A percentile compares a stretch with the other conserved stretches of the same genome.
Evolutionary conservation across 1,139 yeast genomes (phyloP).

Genomic region (Diutina neorugosa): DNA sequence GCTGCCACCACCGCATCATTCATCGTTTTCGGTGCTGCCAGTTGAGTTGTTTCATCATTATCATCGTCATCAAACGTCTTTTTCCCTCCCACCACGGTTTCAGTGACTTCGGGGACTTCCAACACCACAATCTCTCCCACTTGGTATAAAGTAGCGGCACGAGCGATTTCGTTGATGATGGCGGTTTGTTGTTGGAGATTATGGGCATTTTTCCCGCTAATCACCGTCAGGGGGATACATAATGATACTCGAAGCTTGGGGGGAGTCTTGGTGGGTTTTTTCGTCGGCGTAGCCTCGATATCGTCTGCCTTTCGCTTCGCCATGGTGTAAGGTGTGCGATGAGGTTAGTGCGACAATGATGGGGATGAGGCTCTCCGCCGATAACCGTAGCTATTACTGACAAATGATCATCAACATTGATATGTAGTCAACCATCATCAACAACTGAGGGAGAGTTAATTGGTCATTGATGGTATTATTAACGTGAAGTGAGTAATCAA

Average conservation of each 20-base stretch:
- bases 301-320: constrained; percentile 18
- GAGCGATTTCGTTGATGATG: constrained; percentile 67
- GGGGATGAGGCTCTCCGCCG: background rate
- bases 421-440: too few species aligned
- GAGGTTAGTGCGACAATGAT: background rate
- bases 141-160: constrained; percentile 54
- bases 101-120: constrained; percentile 16
- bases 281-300: constrained; percentile 14
- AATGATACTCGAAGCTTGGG: constrained; percentile 21
- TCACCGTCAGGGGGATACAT: constrained; percentile 56
- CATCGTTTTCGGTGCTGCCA: constrained; percentile 9
- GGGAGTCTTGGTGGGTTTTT: constrained; percentile 19
- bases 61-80: background rate
- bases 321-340: background rate
- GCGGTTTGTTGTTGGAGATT: constrained; percentile 65
- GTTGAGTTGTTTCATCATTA: constrained; percentile 9
- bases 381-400: background rate
- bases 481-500: too few species aligned
- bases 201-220: constrained; percentile 39
- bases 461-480: too few species aligned
- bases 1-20: constrained; percentile 46
- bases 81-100: background rate
- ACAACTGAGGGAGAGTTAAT: too few species aligned
- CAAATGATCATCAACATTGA: too few species aligned
- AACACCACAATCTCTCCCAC: constrained; percentile 66